phyloP scores from a whole-genome alignment of 371 early-diverging fungal species.

The Vittaforma corneae region DNA sequence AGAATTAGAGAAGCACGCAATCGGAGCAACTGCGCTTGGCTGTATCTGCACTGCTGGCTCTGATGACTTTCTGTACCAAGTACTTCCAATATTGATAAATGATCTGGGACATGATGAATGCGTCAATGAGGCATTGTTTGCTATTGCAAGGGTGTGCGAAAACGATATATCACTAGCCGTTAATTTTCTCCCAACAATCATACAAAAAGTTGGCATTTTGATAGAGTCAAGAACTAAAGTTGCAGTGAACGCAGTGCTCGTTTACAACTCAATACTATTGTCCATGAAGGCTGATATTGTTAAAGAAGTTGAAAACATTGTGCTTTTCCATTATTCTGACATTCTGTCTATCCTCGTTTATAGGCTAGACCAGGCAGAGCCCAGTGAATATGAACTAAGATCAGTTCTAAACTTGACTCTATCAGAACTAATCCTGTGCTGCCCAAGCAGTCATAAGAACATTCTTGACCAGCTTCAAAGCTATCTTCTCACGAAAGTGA shows the following conservation, averaged over 20 bases:
- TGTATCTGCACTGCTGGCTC: conserved; percentile 15
- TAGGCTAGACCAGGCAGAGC: conserved; percentile 16
- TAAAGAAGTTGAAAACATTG: conserved; percentile 7
- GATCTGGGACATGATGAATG: conserved; percentile 20
- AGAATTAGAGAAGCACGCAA: conserved; percentile 31
- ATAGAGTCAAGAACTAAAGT: conserved; percentile 11
- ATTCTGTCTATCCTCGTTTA: conserved; percentile 31
- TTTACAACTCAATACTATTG: conserved; percentile 21
- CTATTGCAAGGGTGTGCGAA: conserved; percentile 47
- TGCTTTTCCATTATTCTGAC: conserved; percentile 33
- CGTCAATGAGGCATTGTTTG: conserved; percentile 42
- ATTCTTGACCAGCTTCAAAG: conserved; percentile 27
- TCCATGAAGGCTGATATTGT: neutral
- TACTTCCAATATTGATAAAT: conserved; percentile 16
- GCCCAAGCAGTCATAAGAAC: neutral
- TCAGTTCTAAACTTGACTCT: conserved; percentile 45
- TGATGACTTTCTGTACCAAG: conserved; percentile 15
- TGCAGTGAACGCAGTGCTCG: conserved; percentile 48
- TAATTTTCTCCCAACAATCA: conserved; percentile 16
- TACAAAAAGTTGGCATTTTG: conserved; percentile 23
- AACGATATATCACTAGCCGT: conserved; percentile 37
- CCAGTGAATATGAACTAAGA: conserved; percentile 38
- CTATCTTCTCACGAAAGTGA: conserved; percentile 28
- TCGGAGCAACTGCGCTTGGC: conserved; percentile 53
- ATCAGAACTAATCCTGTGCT: conserved; percentile 26